Evolutionary conservation across 805 yeast species (phyloP).

Genomic region (Candida nemodendra): DNA sequence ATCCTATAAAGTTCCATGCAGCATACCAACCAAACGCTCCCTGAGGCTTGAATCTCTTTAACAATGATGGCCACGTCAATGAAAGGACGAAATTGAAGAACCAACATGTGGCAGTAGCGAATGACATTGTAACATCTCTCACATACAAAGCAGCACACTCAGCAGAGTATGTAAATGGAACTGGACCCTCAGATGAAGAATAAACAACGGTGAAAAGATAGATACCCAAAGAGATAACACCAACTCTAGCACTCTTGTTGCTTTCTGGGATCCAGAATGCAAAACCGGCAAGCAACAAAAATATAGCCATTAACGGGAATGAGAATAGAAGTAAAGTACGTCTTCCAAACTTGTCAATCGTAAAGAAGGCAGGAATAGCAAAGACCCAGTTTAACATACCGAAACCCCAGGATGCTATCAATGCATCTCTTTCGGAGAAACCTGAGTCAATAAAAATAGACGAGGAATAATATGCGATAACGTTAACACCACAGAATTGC

Average conservation of each 20-base stretch:
- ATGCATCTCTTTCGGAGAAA: slow-evolving; percentile 57
- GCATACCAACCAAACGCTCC: slow-evolving; percentile 92
- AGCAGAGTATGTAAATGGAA: slow-evolving; percentile 85
- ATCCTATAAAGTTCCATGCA: slow-evolving; percentile 74
- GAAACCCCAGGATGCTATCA: slow-evolving; percentile 83
- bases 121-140: slow-evolving; percentile 77
- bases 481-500: slow-evolving; percentile 88
- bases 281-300: slow-evolving; percentile 61
- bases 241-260: slow-evolving; percentile 53
- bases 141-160: slow-evolving; percentile 79
- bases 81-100: slow-evolving; percentile 69
- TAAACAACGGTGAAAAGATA: slow-evolving; percentile 71
- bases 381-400: slow-evolving; percentile 79
- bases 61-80: slow-evolving; percentile 76
- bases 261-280: slow-evolving; percentile 64
- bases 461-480: slow-evolving; percentile 82
- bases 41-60: slow-evolving; percentile 64
- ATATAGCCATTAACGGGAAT: slow-evolving; percentile 63
- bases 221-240: slow-evolving; percentile 67
- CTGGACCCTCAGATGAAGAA: slow-evolving; percentile 87
- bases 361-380: slow-evolving; percentile 79
- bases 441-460: slow-evolving; percentile 70
- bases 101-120: slow-evolving; percentile 76
- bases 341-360: slow-evolving; percentile 78
- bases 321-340: slow-evolving; percentile 56